These are phyloP conservation scores for Gaeumannomyces sp. DNA, from an alignment of 2,329 filamentous ascomycete genomes.

Conservation along the genomic window DNA sequence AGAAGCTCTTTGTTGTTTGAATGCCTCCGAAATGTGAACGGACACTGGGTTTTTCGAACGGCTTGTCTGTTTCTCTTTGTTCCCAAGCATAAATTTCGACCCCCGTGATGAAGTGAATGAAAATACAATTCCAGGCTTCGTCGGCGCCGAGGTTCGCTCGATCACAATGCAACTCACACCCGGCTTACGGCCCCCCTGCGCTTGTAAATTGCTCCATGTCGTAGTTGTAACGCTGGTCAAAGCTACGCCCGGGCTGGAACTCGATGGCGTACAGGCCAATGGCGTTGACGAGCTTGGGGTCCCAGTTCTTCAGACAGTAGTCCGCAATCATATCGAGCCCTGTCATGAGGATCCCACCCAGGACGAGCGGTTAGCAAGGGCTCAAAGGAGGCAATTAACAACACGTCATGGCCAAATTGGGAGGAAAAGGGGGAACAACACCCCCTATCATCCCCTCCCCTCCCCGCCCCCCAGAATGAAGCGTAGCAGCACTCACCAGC, in stretches of 20 bases:
- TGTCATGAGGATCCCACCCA: not conserved
- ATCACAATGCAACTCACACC: no score
- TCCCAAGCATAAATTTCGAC: no score
- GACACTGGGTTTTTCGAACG: no score
- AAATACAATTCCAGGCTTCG: no score
- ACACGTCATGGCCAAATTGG: not conserved
- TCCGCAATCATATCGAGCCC: slow-evolving; percentile 18
- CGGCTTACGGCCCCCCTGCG: no score
- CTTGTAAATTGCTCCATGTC: not conserved
- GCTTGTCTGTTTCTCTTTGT: no score
- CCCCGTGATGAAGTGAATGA: no score
- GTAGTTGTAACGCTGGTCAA: slow-evolving; percentile 5
- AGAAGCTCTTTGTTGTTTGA: no score
- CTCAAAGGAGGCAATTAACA: not conserved
- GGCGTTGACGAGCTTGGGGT: slow-evolving; percentile 14
- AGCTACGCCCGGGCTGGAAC: slow-evolving; percentile 6
- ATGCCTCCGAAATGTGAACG: no score
- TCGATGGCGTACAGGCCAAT: slow-evolving; percentile 1
- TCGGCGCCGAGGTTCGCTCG: not conserved
- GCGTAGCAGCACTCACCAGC: slow-evolving; percentile 21
- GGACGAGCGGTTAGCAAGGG: not conserved
- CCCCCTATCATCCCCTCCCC: no score
- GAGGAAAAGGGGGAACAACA: no score
- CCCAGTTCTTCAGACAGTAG: slow-evolving; percentile 16
- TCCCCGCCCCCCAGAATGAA: no score